Evolutionary conservation across 208 protist species (phyloP).

Genomic region (Tetramitus jugosus): DNA sequence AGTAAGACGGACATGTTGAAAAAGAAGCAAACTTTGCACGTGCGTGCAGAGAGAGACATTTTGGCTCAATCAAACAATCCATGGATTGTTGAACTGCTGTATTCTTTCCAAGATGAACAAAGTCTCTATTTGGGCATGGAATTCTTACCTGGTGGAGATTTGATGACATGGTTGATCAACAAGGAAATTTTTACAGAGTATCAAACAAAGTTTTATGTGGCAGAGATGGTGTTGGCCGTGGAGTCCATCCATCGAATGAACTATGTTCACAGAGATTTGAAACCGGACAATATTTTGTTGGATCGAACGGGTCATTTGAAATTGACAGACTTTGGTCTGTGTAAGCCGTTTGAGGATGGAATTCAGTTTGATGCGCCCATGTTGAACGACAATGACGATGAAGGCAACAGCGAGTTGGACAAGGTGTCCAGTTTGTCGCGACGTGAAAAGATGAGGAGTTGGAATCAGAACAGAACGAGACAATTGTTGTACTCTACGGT

Average conservation of each 20-base stretch:
- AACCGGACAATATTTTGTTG: conserved; percentile 74
- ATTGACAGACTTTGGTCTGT: conserved; percentile 39
- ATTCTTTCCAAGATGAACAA: conserved; percentile 68
- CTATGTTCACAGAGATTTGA: conserved; percentile 63
- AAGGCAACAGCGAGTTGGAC: background rate
- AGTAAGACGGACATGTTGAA: conserved; percentile 73
- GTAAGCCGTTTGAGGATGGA: conserved; percentile 22
- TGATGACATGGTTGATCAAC: conserved; percentile 86
- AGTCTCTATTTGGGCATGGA: conserved; percentile 87
- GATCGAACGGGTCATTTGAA: conserved; percentile 68
- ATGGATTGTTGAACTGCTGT: conserved; percentile 73
- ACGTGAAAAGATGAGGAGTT: conserved; percentile 35
- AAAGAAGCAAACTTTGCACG: conserved; percentile 66
- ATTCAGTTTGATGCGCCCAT: too few relatives aligned
- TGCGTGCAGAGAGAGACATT: conserved; percentile 72
- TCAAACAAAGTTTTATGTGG: conserved; percentile 62
- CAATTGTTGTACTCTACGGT: conserved; percentile 59
- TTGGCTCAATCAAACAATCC: conserved; percentile 42
- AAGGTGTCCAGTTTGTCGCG: background rate
- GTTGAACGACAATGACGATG: conserved; percentile 5
- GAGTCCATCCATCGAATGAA: conserved; percentile 72
- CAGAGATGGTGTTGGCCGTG: conserved; percentile 70
- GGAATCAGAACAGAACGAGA: conserved; percentile 30
- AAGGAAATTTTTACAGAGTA: conserved; percentile 73
- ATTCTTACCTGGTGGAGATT: conserved; percentile 80